Conservation (phyloP, 2,329 filamentous ascomycete species). For the Trichoderma sp. region DNA sequence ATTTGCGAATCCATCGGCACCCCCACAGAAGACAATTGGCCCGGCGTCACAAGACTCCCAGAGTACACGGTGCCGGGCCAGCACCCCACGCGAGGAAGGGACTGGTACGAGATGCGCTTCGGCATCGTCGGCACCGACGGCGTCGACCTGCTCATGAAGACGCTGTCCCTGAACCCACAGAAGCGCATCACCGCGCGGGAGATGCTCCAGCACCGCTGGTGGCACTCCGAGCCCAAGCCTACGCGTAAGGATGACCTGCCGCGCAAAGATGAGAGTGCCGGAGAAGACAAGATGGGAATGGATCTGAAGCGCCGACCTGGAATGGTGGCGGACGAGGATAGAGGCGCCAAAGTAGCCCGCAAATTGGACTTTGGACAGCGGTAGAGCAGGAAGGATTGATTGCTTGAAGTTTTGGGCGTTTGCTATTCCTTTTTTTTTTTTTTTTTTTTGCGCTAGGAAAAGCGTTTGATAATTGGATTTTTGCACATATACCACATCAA, state of each 20-base stretch:
- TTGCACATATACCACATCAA: constrained; percentile 13
- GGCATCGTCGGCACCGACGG: constrained; percentile 78
- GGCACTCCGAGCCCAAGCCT: constrained; percentile 79
- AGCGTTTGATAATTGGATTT: background rate
- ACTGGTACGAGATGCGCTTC: constrained; percentile 76
- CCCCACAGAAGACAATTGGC: constrained; percentile 93
- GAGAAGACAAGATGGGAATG: constrained; percentile 73
- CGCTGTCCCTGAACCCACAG: constrained; percentile 82
- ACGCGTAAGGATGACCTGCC: constrained; percentile 82
- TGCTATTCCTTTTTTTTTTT: background rate
- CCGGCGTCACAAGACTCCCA: constrained; percentile 78
- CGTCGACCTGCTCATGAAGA: constrained; percentile 84
- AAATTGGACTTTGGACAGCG: constrained; percentile 74
- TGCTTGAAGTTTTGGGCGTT: background rate
- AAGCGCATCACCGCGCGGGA: constrained; percentile 76
- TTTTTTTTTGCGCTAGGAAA: background rate
- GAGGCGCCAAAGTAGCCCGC: constrained; percentile 75
- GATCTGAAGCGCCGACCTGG: constrained; percentile 76
- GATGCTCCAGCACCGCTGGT: constrained; percentile 83
- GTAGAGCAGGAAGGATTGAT: constrained; percentile 30
- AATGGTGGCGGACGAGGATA: constrained; percentile 63
- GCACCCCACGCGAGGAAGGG: constrained; percentile 63
- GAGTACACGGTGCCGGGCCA: constrained; percentile 74
- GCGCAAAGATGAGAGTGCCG: constrained; percentile 62
- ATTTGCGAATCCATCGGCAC: constrained; percentile 87